Evolutionary conservation across 805 yeast species (phyloP).

Genomic region (Ogataea methylovora): DNA sequence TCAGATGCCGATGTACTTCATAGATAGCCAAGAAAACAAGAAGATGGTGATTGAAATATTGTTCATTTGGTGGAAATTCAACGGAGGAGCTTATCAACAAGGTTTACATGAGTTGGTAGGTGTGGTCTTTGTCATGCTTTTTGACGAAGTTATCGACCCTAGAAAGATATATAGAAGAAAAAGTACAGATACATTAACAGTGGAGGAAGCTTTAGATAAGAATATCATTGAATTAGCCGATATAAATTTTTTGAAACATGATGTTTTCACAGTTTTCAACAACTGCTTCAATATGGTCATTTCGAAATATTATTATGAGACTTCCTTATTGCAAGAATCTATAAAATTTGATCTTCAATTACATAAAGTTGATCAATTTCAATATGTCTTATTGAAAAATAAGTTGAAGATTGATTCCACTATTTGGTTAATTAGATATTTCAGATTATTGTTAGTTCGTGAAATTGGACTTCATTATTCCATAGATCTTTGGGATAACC

Average conservation of each 20-base stretch:
- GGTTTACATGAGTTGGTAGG: slow-evolving; percentile 51
- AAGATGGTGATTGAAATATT: slow-evolving; percentile 32
- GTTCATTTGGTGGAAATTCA: slow-evolving; percentile 42
- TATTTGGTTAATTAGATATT: slow-evolving; percentile 48
- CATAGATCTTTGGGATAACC: slow-evolving; percentile 41
- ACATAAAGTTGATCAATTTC: slow-evolving; percentile 43
- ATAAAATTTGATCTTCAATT: slow-evolving; percentile 38
- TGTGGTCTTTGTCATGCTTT: slow-evolving; percentile 33
- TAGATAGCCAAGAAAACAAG: slow-evolving; percentile 18
- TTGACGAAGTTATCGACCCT: slow-evolving; percentile 26
- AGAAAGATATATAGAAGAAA: slow-evolving; percentile 1
- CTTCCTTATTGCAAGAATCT: slow-evolving; percentile 35
- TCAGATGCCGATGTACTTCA: slow-evolving; percentile 23
- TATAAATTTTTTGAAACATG: slow-evolving; percentile 29
- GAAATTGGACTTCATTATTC: slow-evolving; percentile 35
- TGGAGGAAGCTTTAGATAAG: slow-evolving; percentile 15
- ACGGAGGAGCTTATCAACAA: slow-evolving; percentile 33
- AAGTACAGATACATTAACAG: background rate
- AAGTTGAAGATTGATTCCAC: slow-evolving; percentile 42
- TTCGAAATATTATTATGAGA: slow-evolving; percentile 31
- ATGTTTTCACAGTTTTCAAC: slow-evolving; percentile 35
- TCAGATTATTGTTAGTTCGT: slow-evolving; percentile 37
- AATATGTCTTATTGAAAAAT: slow-evolving; percentile 36
- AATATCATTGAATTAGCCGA: slow-evolving; percentile 33
- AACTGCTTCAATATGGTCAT: slow-evolving; percentile 29